Evolutionary conservation across 2,329 filamentous ascomycete species (phyloP).

Genomic region (Aspergillus sp.): DNA sequence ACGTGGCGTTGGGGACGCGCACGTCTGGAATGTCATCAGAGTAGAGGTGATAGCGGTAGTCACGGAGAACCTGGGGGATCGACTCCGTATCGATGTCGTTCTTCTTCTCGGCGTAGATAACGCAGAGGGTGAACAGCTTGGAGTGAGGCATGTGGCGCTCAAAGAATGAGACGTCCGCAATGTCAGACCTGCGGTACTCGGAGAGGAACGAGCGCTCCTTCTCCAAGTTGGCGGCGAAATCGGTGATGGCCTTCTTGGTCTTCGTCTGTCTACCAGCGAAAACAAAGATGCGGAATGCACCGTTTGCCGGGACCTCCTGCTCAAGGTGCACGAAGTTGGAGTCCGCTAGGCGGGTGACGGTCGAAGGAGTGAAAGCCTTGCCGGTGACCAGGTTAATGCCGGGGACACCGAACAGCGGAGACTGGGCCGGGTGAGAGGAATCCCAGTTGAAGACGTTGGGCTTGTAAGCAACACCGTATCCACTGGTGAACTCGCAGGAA

Average conservation of each 20-base stretch:
- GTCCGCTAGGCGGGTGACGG: constrained; percentile 83
- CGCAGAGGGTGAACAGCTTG: constrained; percentile 75
- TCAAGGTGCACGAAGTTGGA: constrained; percentile 88
- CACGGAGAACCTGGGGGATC: constrained; percentile 67
- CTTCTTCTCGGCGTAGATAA: constrained; percentile 69
- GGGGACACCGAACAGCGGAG: constrained; percentile 66
- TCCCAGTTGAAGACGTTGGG: constrained; percentile 85
- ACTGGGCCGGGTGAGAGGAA: constrained; percentile 67
- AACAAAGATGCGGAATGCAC: constrained; percentile 80
- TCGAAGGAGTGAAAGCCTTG: constrained; percentile 71
- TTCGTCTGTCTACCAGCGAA: constrained; percentile 70
- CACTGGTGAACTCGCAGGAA: constrained; percentile 86
- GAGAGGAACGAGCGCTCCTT: constrained; percentile 71
- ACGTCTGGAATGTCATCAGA: constrained; percentile 79
- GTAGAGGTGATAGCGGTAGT: constrained; percentile 81
- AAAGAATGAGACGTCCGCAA: constrained; percentile 66
- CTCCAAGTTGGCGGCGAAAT: constrained; percentile 66
- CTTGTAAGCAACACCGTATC: constrained; percentile 84
- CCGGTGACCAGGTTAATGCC: constrained; percentile 69
- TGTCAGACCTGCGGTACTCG: constrained; percentile 62
- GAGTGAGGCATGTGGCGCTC: constrained; percentile 85
- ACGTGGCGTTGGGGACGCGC: constrained; percentile 66
- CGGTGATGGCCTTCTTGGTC: constrained; percentile 63
- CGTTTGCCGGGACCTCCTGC: constrained; percentile 85
- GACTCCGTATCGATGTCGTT: constrained; percentile 71